Evolutionary conservation across 176 grass and related monocot species (phyloP).

Genomic region (Cymbopogon citratus): DNA sequence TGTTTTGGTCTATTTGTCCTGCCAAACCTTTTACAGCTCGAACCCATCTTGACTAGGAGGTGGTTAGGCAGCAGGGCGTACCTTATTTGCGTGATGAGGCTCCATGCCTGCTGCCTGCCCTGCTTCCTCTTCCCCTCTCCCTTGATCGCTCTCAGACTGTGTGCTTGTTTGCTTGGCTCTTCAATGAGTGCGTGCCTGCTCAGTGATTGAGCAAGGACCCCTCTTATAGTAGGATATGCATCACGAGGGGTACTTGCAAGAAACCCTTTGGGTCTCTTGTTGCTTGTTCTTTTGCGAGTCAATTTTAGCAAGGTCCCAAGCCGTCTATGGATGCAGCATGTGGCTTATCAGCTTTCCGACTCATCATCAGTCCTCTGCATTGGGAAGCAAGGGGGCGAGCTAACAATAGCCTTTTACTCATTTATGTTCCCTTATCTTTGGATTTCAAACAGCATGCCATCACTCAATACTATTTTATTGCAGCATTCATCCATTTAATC

Average conservation of each 20-base stretch:
- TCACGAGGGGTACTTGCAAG: neutral
- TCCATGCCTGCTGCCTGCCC: neutral
- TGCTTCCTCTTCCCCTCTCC: neutral
- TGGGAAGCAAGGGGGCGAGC: too few relatives aligned
- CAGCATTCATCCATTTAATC: too few relatives aligned
- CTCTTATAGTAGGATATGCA: neutral
- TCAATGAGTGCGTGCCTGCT: neutral
- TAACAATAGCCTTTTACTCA: too few relatives aligned
- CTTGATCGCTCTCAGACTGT: neutral
- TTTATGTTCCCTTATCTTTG: too few relatives aligned
- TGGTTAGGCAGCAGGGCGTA: neutral
- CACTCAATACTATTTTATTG: too few relatives aligned
- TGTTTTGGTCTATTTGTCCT: neutral
- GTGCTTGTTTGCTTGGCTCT: neutral
- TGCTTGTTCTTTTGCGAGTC: neutral
- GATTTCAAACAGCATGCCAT: too few relatives aligned
- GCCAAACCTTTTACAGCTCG: neutral
- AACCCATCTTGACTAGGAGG: neutral
- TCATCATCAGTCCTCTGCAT: neutral
- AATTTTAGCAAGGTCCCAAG: neutral
- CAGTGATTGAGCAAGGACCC: neutral
- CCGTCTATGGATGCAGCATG: neutral
- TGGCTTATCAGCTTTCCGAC: neutral
- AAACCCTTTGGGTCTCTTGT: neutral
- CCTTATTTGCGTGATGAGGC: neutral